Evolutionary conservation across 2,329 filamentous ascomycete species (phyloP), one percentile per base, ranked within the genome.

Genomic region (Nemania serpens): DNA sequence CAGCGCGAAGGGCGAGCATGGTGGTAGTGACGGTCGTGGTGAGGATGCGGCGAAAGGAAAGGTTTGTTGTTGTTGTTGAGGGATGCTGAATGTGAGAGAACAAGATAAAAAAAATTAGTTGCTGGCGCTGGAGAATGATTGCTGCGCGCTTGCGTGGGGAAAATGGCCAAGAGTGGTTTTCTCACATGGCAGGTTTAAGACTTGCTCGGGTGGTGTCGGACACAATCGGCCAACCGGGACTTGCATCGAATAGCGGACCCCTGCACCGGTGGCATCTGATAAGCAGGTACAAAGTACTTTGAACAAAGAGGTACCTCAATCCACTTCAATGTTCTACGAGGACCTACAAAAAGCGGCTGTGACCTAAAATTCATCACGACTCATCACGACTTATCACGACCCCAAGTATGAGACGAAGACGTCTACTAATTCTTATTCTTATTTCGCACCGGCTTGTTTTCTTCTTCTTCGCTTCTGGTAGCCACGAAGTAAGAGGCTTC

Each of bases 1-100:
- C 86, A 73, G 88, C 87, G 81, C 92, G 89, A 77, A 90, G 82
- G 79, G 90, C 88, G 80, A 96, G 83, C 93, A 97, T 97, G 75
- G 76, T 90, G 83, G 36, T 39, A 41, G 76, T 90, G 83, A 36
- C 41, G 46, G 33, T n/a, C n/a, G n/a, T 13, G 34, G 11, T 46
- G 5, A 13, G 37, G 25, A 15, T 25, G 50, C 45, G 43, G 33
- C 51, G 25, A 78, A 70, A 68, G 55, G 59, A 46, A 45, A 45
- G 18, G 57, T 33, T 41, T 52, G 17, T 29, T 64, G 57, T 50
- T 62, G 56, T 50, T n/a, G n/a, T n/a, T n/a, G n/a, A n/a, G n/a
- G 55, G 55, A 57, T 48, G 62, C 60, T 49, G 55, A 43, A 42
- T 20, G 15, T 34, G 36, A 29, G 25, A 29, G 25, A 4, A 4